Percentiles rank a stretch among this genome's conserved stretches.
Evolutionary conservation across 2,329 filamentous ascomycete species (phyloP).

Genomic region (Paraphaeosphaeria minitans): DNA sequence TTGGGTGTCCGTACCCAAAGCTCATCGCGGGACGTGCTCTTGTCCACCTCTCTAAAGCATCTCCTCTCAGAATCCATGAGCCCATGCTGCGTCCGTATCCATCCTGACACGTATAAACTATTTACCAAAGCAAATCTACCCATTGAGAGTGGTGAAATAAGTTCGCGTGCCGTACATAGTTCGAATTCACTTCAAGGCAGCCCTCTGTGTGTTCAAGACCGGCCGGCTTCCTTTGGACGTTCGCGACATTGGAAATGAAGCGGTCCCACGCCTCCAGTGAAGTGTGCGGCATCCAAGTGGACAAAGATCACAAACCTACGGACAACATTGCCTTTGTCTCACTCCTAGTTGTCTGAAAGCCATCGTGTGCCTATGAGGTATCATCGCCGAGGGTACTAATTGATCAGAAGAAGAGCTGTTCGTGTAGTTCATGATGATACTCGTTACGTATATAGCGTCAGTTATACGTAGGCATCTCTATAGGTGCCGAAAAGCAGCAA

Average conservation of each 20-base stretch:
- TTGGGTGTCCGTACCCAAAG: no score
- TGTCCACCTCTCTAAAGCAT: no score
- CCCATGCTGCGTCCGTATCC: no score
- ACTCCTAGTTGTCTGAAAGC: neutral
- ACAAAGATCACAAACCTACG: neutral
- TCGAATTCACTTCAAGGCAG: neutral
- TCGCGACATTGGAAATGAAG: neutral
- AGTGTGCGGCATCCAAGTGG: neutral
- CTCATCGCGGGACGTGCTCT: no score
- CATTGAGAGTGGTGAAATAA: no score
- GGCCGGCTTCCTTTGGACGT: neutral
- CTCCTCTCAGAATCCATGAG: no score
- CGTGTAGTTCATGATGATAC: neutral
- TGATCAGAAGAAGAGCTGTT: neutral
- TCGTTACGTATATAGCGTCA: neutral
- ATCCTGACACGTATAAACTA: no score
- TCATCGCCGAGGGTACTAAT: neutral
- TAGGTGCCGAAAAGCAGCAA: neutral
- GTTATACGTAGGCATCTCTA: neutral
- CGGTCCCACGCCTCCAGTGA: neutral
- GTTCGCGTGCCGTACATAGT: neutral
- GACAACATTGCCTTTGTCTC: neutral
- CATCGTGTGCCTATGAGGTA: neutral
- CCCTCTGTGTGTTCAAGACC: neutral
- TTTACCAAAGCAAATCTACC: no score